These are phyloP conservation scores for Amaranthus cruentus DNA, from an alignment of 148 eudicot species.

Conservation along the genomic window DNA sequence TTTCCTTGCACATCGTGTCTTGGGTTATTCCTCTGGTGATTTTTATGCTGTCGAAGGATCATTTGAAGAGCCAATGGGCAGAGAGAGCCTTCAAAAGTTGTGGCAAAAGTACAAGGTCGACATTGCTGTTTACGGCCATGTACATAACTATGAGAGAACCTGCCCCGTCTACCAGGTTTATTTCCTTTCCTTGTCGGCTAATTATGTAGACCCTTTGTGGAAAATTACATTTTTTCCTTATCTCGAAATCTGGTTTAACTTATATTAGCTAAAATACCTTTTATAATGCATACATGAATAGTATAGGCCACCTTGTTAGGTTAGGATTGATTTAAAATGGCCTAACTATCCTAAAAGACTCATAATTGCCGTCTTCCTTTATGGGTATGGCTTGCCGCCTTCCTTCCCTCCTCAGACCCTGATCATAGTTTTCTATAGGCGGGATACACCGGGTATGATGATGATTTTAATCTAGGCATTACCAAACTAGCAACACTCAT, in stretches of 20 bases:
- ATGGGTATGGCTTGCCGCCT: too few species aligned
- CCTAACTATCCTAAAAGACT: too few species aligned
- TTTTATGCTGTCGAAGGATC: slow-evolving; percentile 65
- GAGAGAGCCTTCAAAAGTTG: slow-evolving; percentile 83
- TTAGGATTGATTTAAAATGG: too few species aligned
- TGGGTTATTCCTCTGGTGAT: slow-evolving; percentile 67
- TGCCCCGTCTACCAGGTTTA: slow-evolving; percentile 89
- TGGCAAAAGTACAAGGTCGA: slow-evolving; percentile 97
- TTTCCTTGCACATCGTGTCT: slow-evolving; percentile 83
- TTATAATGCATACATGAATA: not conserved
- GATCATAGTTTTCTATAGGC: too few species aligned
- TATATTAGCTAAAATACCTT: not conserved
- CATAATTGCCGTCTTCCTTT: too few species aligned
- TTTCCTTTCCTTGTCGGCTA: not conserved
- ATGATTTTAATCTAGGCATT: not conserved
- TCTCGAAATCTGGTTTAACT: not conserved
- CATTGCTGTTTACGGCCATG: slow-evolving; percentile 80
- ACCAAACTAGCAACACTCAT: not conserved
- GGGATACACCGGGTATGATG: not conserved
- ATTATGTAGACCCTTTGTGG: not conserved
- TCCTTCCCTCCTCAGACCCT: too few species aligned
- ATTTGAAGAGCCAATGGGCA: slow-evolving; percentile 89
- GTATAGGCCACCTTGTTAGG: too few species aligned
- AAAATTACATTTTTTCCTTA: not conserved
- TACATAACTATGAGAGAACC: slow-evolving; percentile 81